Percentiles rank a stretch among this genome's conserved stretches.
phyloP scores from a whole-genome alignment of 2,329 filamentous ascomycete species.

The Cladosporium sp. region DNA sequence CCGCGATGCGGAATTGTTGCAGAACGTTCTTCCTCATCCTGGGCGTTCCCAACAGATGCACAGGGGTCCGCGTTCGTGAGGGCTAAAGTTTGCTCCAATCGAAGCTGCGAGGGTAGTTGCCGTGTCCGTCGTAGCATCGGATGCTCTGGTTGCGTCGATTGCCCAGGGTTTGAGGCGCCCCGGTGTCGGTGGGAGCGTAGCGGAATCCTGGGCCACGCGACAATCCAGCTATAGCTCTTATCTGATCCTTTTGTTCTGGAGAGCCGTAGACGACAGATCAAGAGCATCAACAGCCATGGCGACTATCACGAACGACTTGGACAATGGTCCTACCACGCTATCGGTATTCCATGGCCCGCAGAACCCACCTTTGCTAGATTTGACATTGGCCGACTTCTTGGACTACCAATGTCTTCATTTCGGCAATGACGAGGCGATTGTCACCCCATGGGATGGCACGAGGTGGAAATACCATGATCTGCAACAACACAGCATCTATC shows the following conservation, averaged over 20 bases:
- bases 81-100: not conserved
- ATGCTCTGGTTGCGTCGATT: constrained; percentile 2
- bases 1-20: not conserved
- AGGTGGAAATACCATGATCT: constrained; percentile 63
- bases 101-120: constrained; percentile 8
- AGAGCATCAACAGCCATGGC: constrained; percentile 20
- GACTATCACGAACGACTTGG: constrained; percentile 20
- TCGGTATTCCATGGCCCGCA: constrained; percentile 68
- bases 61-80: not conserved
- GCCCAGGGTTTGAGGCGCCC: not conserved
- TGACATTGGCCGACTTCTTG: constrained; percentile 71
- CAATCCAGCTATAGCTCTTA: constrained; percentile 6
- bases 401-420: constrained; percentile 68
- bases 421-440: constrained; percentile 65
- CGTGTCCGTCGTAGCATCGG: not conserved
- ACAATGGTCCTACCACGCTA: constrained; percentile 27
- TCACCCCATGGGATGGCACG: constrained; percentile 74
- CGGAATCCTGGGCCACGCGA: constrained; percentile 5
- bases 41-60: constrained; percentile 12
- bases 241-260: constrained; percentile 14
- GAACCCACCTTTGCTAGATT: constrained; percentile 67
- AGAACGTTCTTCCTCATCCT: constrained; percentile 5
- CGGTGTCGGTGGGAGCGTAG: constrained; percentile 12
- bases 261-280: not conserved
- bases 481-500: constrained; percentile 40